Base-by-base conservation (phyloP, 2,329 filamentous ascomycete species). In the Scolecobasidium constrictum region DNA sequence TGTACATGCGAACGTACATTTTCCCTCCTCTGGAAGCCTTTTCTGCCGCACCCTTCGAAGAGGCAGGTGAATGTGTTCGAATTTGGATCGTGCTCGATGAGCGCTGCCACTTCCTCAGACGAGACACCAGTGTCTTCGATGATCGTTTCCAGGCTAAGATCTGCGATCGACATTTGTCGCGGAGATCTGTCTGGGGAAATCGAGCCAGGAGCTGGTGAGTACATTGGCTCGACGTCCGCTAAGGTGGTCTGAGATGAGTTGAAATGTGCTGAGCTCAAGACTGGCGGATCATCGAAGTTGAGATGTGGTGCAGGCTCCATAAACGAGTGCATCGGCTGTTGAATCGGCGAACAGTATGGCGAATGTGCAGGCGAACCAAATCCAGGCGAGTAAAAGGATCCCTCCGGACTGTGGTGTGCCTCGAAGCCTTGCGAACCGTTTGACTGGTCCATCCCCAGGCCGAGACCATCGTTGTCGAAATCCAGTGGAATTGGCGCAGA, bases 1-100 rank as follows among this genome's bases (percentile, higher is more conserved):
- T 98, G 92, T 12, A 98, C 86, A 60, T 98, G 92, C 1, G 88
- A 94, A 60, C 94, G 94, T 69, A 96, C 95, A 65, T 98, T 96
- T 62, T 98, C 92, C 61, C 95, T 94, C 52, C 92, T 78, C n/a
- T 88, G 90, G 58, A 98, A 96, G 18, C 31, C 34, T 42, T 80
- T 77, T 62, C 94, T 94, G 52, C 80, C 76, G 62, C 92, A 98
- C 20, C 79, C 80, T 6, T 86, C 68, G 52, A 61, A 71, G 13
- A 71, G 56, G 52, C 68, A 72, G 9, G 60, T 66, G 61, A 66
- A 71, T 28, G 67, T 63, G 48, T 62, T 60, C 41, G 59, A 64
- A 13, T 52, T 51, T 4, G 58, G 53, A 35, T 66, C 58, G 47
- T 68, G 68, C 46, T 65, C 67, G 46, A 71, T 69, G 53, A 65